phyloP scores from a whole-genome alignment of 1,284 basidiomycete genomes.

The Wallemia mellicola region DNA sequence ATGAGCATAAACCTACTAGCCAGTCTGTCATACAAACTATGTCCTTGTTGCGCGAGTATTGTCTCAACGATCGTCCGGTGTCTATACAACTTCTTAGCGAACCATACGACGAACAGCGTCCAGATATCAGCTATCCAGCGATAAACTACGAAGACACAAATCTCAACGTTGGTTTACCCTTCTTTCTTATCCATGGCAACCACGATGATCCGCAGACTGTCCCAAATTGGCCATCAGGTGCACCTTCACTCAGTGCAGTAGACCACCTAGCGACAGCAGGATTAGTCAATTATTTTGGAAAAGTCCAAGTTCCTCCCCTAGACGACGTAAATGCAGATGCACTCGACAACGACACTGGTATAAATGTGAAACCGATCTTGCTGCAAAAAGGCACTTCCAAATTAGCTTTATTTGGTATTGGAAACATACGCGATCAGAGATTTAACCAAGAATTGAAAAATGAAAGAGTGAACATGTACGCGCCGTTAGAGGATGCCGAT shows the following conservation, averaged over 20 bases:
- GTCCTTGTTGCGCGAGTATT: conserved; percentile 67
- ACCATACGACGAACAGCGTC: conserved; percentile 56
- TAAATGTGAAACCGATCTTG: conserved; percentile 64
- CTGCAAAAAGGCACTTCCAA: conserved; percentile 62
- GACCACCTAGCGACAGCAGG: conserved; percentile 83
- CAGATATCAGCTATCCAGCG: conserved; percentile 62
- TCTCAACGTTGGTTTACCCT: conserved; percentile 72
- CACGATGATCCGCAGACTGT: conserved; percentile 74
- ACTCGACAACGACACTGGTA: conserved; percentile 23
- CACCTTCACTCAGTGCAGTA: conserved; percentile 75
- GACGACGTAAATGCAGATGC: conserved; percentile 23
- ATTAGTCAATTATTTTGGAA: conserved; percentile 91
- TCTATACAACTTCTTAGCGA: conserved; percentile 72
- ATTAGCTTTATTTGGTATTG: conserved; percentile 75
- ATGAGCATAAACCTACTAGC: conserved; percentile 82
- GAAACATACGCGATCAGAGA: conserved; percentile 82
- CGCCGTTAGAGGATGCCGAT: conserved; percentile 56
- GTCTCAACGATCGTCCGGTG: conserved; percentile 58
- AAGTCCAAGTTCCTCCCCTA: conserved; percentile 23
- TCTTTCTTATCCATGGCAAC: conserved; percentile 97
- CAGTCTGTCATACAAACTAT: conserved; percentile 67
- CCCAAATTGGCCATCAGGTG: conserved; percentile 21
- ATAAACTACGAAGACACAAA: conserved; percentile 95
- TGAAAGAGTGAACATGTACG: conserved; percentile 81
- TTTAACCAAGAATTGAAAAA: conserved; percentile 86